Base-by-base conservation (phyloP, 306 rosid genomes). In the Prunus salicina region DNA sequence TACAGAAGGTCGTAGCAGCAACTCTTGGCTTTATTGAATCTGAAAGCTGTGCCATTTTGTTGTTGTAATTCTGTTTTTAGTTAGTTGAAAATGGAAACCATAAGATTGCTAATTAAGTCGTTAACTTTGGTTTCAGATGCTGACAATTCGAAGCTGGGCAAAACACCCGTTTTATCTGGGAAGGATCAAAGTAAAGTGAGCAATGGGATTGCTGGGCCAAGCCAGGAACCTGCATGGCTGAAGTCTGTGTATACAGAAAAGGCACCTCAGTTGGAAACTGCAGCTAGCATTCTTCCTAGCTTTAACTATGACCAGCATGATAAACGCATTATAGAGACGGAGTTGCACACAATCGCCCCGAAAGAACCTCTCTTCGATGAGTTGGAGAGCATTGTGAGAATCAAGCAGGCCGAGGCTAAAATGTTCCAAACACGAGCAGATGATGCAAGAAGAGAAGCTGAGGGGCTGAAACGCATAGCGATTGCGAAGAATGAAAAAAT, bases 401-500 rank as follows among this genome's bases (percentile, higher is more conserved):
- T 91, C 71, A 96, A 96, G 82, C 92, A 79, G 52, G 96, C 93
- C 2, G 99, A 96, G 86, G 97, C 98, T 24, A 87, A 91, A 82
- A 89, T 96, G 98, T 96, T 96, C 78, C 99, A 96, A 64, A 57
- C 91, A 15, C 96, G 93, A 27, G 93, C 99, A 2, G 97, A 96
- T 50, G 96, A 90, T 32, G 99, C 99, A 58, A 92, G 97, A 86
- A 90, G 93, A 67, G 98, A 92, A 58, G 97, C 99, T 15, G 98
- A 92, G 79, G 96, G 91, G 72, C 82, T 96, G 85, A 91, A 88
- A 51, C 92, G 93, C 76, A 96, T 96, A 80, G 90, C 97, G 58
- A 73, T 87, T 57, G 93, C 98, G 34, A 96, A 96, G 88, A 91
- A 84, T 77, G 97, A 89, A 83, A 92, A 89, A 81, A 77, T 86